phyloP scores from a whole-genome alignment of 768 basidiomycete genomes.

The Russula emetica region DNA sequence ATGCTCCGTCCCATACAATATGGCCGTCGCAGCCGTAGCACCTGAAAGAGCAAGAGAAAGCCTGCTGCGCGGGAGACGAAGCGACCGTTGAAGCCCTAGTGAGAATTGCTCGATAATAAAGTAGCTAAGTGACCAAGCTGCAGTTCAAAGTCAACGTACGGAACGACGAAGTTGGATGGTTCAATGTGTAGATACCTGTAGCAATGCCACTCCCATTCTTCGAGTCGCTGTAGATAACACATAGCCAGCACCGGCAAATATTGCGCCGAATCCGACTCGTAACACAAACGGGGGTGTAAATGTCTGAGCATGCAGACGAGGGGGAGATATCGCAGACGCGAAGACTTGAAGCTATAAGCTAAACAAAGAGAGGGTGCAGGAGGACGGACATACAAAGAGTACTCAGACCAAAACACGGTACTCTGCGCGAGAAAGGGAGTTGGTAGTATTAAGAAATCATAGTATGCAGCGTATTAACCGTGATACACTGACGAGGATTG shows the following conservation, averaged over 20 bases:
- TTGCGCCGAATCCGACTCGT: slow-evolving; percentile 42
- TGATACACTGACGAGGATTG: slow-evolving; percentile 27
- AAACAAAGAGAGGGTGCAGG: background rate
- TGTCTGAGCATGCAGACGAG: slow-evolving; percentile 32
- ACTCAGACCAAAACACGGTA: slow-evolving; percentile 34
- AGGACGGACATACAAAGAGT: slow-evolving; percentile 35
- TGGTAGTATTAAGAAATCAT: background rate
- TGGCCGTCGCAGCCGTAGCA: slow-evolving; percentile 23
- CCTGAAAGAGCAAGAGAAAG: slow-evolving; percentile 36
- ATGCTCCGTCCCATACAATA: slow-evolving; percentile 26
- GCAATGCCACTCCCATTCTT: slow-evolving; percentile 45
- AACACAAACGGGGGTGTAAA: slow-evolving; percentile 43
- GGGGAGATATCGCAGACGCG: slow-evolving; percentile 37
- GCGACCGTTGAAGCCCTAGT: slow-evolving; percentile 33
- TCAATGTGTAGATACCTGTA: slow-evolving; percentile 33
- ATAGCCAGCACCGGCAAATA: slow-evolving; percentile 45
- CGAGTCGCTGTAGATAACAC: slow-evolving; percentile 38
- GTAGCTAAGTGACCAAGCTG: slow-evolving; percentile 47
- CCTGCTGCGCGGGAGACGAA: slow-evolving; percentile 34
- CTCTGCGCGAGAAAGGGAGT: slow-evolving; percentile 13
- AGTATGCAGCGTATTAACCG: background rate
- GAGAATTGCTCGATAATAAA: slow-evolving; percentile 37
- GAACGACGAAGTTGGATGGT: background rate
- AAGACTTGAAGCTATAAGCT: slow-evolving; percentile 34
- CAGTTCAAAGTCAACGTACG: background rate